phyloP scores from a whole-genome alignment of 208 protist species.

The Phytomonas sp. region DNA sequence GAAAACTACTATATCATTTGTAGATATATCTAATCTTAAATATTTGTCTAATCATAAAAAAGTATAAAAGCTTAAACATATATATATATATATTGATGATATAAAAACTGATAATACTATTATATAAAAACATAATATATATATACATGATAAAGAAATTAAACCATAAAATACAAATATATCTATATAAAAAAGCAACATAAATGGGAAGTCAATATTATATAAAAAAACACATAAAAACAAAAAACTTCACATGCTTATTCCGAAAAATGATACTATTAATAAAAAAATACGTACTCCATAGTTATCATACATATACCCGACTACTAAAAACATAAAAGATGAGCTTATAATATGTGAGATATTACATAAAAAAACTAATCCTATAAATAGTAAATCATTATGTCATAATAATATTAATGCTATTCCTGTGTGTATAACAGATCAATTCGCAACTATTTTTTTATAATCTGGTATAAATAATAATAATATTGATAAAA shows the following conservation, averaged over 20 bases:
- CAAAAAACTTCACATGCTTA: constrained; percentile 60
- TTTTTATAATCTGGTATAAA: constrained; percentile 75
- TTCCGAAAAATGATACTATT: constrained; percentile 65
- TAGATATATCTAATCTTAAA: constrained; percentile 38
- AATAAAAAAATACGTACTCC: constrained; percentile 61
- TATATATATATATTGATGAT: constrained; percentile 64
- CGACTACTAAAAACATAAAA: constrained; percentile 74
- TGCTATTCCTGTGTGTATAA: constrained; percentile 48
- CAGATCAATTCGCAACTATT: constrained; percentile 72
- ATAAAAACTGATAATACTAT: constrained; percentile 66
- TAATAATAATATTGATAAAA: constrained; percentile 66
- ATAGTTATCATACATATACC: constrained; percentile 80
- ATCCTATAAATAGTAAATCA: constrained; percentile 62
- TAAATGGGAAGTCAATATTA: constrained; percentile 76
- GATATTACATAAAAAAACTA: constrained; percentile 76
- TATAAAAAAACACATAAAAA: constrained; percentile 76
- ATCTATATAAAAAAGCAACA: constrained; percentile 84
- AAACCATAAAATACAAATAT: constrained; percentile 80
- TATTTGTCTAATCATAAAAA: constrained; percentile 60
- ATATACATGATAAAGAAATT: constrained; percentile 69
- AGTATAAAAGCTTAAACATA: constrained; percentile 52
- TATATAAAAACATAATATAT: constrained; percentile 78
- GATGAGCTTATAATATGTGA: constrained; percentile 63
- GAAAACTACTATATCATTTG: constrained; percentile 78
- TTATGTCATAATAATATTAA: constrained; percentile 73